A percentile compares a stretch with the other conserved stretches of the same genome.
These are phyloP conservation scores for Puccinia novopanici DNA, from an alignment of 1,284 basidiomycete genomes.

Conservation along the genomic window DNA sequence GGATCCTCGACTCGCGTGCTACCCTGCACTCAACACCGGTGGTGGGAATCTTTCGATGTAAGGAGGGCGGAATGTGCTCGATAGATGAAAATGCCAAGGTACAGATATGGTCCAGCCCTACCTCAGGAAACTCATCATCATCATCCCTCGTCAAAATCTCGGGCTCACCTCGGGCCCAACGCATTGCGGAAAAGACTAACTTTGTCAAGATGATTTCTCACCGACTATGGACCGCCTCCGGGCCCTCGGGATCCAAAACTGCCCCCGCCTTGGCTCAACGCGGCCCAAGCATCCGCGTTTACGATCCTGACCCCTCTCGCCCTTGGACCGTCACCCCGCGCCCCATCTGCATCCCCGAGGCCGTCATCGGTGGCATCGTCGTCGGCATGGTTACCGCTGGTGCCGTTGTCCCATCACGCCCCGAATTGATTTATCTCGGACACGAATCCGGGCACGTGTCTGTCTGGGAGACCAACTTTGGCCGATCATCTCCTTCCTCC, in stretches of 20 bases:
- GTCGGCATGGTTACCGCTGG: slow-evolving; percentile 79
- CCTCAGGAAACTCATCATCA: slow-evolving; percentile 2
- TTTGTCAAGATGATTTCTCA: slow-evolving; percentile 74
- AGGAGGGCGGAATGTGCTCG: slow-evolving; percentile 67
- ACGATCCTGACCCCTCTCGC: slow-evolving; percentile 65
- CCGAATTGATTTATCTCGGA: slow-evolving; percentile 75
- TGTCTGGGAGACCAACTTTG: slow-evolving; percentile 65
- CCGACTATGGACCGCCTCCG: slow-evolving; percentile 72
- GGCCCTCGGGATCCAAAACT: slow-evolving; percentile 59
- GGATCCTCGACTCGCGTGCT: slow-evolving; percentile 66
- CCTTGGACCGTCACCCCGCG: slow-evolving; percentile 53
- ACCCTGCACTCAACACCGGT: slow-evolving; percentile 70
- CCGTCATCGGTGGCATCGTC: slow-evolving; percentile 52
- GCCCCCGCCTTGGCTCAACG: slow-evolving; percentile 61
- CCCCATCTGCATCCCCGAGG: slow-evolving; percentile 54
- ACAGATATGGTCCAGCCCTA: slow-evolving; percentile 65
- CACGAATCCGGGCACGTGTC: slow-evolving; percentile 88
- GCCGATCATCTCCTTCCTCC: slow-evolving; percentile 52
- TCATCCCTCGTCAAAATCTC: slow-evolving; percentile 52
- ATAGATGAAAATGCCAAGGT: slow-evolving; percentile 81
- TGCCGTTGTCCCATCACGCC: slow-evolving; percentile 71
- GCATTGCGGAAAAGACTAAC: slow-evolving; percentile 77
- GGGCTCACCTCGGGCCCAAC: slow-evolving; percentile 63
- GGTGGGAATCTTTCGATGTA: slow-evolving; percentile 72
- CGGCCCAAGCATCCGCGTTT: slow-evolving; percentile 74